Base-by-base conservation (phyloP, 2,329 filamentous ascomycete species). In the Periconia macrospinosa region DNA sequence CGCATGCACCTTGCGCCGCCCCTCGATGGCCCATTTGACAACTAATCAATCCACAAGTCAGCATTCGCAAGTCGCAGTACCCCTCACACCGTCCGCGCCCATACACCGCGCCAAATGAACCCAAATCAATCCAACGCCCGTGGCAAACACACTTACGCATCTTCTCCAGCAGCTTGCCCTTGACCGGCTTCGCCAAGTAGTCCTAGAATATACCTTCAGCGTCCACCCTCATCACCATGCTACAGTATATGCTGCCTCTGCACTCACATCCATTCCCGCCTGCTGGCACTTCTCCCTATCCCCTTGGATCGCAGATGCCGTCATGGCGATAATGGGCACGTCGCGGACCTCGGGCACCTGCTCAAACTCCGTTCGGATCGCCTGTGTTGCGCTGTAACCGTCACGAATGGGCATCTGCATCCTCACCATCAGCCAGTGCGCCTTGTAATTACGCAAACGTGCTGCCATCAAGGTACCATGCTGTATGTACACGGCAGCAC, bases 281-380 rank as follows among this genome's bases (percentile, higher is more conserved):
- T 81, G 81, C 55, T 83, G 82, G 66, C 88, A 91, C 67, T 90
- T 91, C 67, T 91, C 88, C 46, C 82, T 79, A 63, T 92, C 89
- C 5, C 89, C 89, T 66, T 90, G 87, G 41, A 91, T 91, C 0
- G 89, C 89, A 3, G 86, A 89, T 5, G 88, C 89, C 0, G 89
- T 92, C 87, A 92, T 90, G n/a, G 89, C 89, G 37, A 92, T 86
- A 47, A 92, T 90, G 0, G 88, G 88, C 6, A 90, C 86, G 42
- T 86, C 78, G 50, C 81, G 78, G 3, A 83, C 69, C 17, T 74
- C 72, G 1, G 85, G 78, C 49, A 83, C 81, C 2, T 76, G 65
- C 41, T 81, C 85, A 72, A 89, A 91, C 59, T 89, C 84, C 51
- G 88, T 86, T 15, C 89, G 81, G 44, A 93, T 81, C 10, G 88